Evolutionary conservation across 164 flowering plant genomes (phyloP), one percentile per base, ranked within the genome.

Genomic region (Liriodendron chinense): DNA sequence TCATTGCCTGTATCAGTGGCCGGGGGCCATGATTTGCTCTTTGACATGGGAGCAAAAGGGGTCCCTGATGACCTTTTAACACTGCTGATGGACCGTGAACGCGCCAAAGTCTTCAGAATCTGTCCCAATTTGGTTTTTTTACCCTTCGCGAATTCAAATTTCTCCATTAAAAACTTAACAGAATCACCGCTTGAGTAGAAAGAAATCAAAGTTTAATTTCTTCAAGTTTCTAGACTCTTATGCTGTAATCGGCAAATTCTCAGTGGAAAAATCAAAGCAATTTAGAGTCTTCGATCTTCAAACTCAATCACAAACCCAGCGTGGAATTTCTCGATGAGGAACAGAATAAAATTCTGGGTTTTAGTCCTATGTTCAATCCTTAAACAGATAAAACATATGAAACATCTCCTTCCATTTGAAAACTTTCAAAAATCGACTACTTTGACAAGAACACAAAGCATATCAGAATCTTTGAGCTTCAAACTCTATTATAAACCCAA

Each of bases 1-100:
- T 72, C 72, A 0, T 70, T 68, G 13, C 71, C 75, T 4, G 71
- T 50, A 21, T 34, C 22, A 18, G 25, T 59, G 3, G 61, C 57
- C 1, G 74, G 62, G 0, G 89, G 82, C 91, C 92, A 89, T 13
- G 94, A 87, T 62, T 72, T 86, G 83, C 87, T 85, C 84, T 88
- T 86, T 16, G 49, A 48, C 20, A 69, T 67, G 14, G 75, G 18
- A 72, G 26, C 12, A 0, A 26, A 70, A 71, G 78, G 21, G 69
- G 18, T 12, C 24, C 65, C 14, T 68, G 76, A 49, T 63, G 34
- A 69, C 70, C 73, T 43, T 53, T 26, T 68, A 16, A 14, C 7
- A 1, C 80, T 74, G 47, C 84, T 81, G 1, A 88, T 12, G 7
- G 92, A 89, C 71, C 82, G 79, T 85, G 93, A 89, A 48, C 89